phyloP scores from a whole-genome alignment of 2,329 filamentous ascomycete species.

The Phialophora tarda region DNA sequence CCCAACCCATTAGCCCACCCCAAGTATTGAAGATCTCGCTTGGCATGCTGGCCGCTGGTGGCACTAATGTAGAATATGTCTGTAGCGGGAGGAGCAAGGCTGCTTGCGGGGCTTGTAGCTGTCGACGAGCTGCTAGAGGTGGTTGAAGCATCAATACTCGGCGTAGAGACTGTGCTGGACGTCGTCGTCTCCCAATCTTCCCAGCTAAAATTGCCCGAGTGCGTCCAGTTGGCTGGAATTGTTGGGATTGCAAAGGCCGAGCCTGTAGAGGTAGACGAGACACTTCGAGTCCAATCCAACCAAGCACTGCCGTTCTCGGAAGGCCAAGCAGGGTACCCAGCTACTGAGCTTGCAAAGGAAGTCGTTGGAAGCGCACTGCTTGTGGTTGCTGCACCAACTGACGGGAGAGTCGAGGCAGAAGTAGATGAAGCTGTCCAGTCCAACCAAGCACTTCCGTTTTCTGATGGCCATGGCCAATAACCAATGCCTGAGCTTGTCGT shows the following conservation, averaged over 20 bases:
- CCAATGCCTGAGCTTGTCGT: constrained; percentile 2
- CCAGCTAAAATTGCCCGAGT: constrained; percentile 3
- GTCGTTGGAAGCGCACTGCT: neutral
- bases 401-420: neutral
- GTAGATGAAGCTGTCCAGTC: constrained; percentile 17
- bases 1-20: neutral
- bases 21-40: neutral
- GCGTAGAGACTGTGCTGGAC: neutral
- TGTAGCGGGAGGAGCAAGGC: neutral
- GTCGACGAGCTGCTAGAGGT: neutral
- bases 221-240: neutral
- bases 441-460: constrained; percentile 13
- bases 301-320: constrained; percentile 15
- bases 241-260: neutral
- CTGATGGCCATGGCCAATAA: constrained; percentile 8
- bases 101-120: neutral
- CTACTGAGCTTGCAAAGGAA: neutral
- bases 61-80: constrained; percentile 5
- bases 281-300: constrained; percentile 9
- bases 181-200: constrained; percentile 11
- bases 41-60: neutral
- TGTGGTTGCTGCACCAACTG: constrained; percentile 5
- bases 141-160: neutral
- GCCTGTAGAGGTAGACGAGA: neutral
- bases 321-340: constrained; percentile 3